Evolutionary conservation across 1,284 basidiomycete genomes (phyloP).

Genomic region (Malassezia nana): DNA sequence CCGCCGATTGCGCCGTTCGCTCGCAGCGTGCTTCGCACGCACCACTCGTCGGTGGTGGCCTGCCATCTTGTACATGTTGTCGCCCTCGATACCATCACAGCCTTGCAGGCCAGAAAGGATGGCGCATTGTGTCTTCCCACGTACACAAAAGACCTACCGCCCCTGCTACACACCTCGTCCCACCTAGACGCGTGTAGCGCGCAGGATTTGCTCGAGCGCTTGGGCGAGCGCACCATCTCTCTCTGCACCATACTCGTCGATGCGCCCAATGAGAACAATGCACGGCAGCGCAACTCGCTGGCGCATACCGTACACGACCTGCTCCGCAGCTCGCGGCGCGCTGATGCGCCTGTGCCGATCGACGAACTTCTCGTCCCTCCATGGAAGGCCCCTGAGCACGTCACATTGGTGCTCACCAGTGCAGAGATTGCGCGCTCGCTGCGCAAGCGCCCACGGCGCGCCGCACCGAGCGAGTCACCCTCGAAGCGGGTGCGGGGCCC

Average conservation of each 20-base stretch:
- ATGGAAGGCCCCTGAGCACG: background rate
- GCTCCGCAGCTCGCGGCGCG: background rate
- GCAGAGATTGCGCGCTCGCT: background rate
- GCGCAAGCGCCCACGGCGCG: slow-evolving; percentile 1
- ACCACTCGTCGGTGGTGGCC: slow-evolving; percentile 2
- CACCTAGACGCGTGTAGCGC: background rate
- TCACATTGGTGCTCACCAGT: background rate
- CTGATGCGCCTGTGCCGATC: background rate
- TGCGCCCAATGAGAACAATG: background rate
- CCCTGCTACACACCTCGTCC: background rate
- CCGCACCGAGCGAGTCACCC: background rate
- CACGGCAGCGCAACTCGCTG: background rate
- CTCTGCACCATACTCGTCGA: slow-evolving; percentile 1
- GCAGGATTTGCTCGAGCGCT: background rate
- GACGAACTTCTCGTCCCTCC: background rate
- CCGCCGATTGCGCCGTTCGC: slow-evolving; percentile 6
- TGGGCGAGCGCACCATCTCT: background rate
- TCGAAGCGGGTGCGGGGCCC: slow-evolving; percentile 23
- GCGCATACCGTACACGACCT: background rate
- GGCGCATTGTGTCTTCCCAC: background rate
- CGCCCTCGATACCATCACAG: background rate
- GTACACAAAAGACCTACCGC: background rate
- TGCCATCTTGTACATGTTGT: slow-evolving; percentile 9
- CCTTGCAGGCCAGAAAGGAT: background rate
- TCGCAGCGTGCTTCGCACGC: background rate